Conservation (phyloP, 1,284 basidiomycete genomes). For the Rhodotorula sp. region DNA sequence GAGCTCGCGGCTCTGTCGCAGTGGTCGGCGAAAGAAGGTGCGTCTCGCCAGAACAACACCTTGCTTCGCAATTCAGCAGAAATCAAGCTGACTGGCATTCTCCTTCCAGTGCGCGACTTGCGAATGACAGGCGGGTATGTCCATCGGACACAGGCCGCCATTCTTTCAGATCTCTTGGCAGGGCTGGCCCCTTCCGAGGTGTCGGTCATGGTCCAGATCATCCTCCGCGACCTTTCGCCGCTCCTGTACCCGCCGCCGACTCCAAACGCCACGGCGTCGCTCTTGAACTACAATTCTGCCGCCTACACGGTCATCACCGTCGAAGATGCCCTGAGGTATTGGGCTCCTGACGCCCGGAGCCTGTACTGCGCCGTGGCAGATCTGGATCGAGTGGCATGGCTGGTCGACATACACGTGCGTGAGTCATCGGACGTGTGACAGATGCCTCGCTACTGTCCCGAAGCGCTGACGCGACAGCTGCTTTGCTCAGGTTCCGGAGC, state of each 20-base stretch:
- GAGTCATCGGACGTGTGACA: slow-evolving; percentile 15
- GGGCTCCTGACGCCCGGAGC: slow-evolving; percentile 66
- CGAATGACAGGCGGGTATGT: slow-evolving; percentile 31
- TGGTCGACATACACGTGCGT: slow-evolving; percentile 53
- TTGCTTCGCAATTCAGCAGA: not conserved
- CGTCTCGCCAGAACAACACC: not conserved
- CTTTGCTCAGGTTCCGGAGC: not conserved
- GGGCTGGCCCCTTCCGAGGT: slow-evolving; percentile 62
- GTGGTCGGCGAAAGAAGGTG: slow-evolving; percentile 57
- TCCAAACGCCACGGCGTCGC: slow-evolving; percentile 45
- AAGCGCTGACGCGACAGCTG: not conserved
- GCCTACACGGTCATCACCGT: slow-evolving; percentile 61
- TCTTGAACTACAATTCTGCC: slow-evolving; percentile 60
- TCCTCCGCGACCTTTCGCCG: slow-evolving; percentile 77
- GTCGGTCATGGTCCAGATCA: slow-evolving; percentile 71
- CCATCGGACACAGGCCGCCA: slow-evolving; percentile 50
- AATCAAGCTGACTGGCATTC: not conserved
- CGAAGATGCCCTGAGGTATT: slow-evolving; percentile 65
- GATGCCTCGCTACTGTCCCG: not conserved
- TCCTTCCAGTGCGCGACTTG: slow-evolving; percentile 18
- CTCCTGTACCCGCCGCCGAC: slow-evolving; percentile 66
- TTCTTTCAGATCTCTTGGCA: slow-evolving; percentile 60
- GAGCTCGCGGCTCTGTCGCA: slow-evolving; percentile 67
- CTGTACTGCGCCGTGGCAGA: slow-evolving; percentile 60
- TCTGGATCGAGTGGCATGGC: slow-evolving; percentile 61